A percentile compares a stretch with the other conserved stretches of the same genome.
phyloP scores from a whole-genome alignment of 139 green algal species.

The Spirogloea muscicola region DNA sequence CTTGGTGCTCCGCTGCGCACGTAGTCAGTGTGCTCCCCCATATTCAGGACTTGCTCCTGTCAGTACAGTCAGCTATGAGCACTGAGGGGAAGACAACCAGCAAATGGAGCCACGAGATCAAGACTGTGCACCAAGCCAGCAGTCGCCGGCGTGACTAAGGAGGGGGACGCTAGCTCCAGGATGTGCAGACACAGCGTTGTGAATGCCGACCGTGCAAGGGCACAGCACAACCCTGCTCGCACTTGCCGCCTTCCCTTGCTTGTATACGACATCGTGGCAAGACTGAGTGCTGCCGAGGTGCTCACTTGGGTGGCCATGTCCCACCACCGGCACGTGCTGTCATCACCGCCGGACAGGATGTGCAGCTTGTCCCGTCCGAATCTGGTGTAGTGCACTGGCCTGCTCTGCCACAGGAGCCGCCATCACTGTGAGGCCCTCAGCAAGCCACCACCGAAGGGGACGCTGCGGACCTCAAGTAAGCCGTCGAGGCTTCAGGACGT shows the following conservation, averaged over 20 bases:
- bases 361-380: conserved; percentile 58
- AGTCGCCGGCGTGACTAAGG: background rate
- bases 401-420: conserved; percentile 1
- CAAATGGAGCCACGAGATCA: too few species aligned
- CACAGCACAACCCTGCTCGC: too few species aligned
- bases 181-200: background rate
- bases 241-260: too few species aligned
- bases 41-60: conserved; percentile 52
- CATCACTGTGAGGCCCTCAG: too few species aligned
- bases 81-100: too few species aligned
- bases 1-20: conserved; percentile 67
- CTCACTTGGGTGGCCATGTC: conserved; percentile 62
- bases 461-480: background rate
- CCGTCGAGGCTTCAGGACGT: background rate
- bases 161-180: background rate
- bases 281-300: too few species aligned
- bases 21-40: conserved; percentile 84
- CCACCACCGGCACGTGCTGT: conserved; percentile 74
- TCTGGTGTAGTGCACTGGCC: conserved; percentile 27
- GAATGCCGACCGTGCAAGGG: too few species aligned
- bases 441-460: background rate
- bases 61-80: too few species aligned
- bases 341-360: conserved; percentile 78
- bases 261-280: too few species aligned
- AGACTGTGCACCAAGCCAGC: too few species aligned